Base-by-base conservation (phyloP, 2,329 filamentous ascomycete species). In the Aspergillus pseudonomiae region DNA sequence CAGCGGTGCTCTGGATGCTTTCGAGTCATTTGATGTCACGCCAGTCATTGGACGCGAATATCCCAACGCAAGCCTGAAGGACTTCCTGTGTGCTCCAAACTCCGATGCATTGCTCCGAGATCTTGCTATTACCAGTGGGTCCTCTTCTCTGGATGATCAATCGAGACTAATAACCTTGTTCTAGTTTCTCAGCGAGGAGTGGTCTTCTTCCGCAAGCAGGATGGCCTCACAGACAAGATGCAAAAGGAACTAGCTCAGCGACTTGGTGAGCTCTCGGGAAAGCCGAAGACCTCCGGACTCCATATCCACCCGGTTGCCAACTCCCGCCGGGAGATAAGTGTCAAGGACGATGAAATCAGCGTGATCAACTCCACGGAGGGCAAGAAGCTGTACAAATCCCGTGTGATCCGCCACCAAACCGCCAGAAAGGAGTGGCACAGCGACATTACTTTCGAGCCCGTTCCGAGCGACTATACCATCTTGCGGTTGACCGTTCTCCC, bases 131-230 rank as follows among this genome's bases (percentile, higher is more conserved):
- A 78, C 74, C 3, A 67, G 76, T 78, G 39, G 59, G 63, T 55
- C 28, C 4, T 46, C 9, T 24, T 34, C 2, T 21, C 26, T 45
- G 2, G 26, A 7, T 10, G 21, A 32, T 16, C 14, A 36, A 2
- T 36, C 10, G 0, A 36, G 34, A 36, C 34, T 36, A 36, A 12
- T 36, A 36, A 36, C 34, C 34, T 14, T 14, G 14, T 9, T 10
- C 24, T 52, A 83, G 83, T 85, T 55, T 85, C 83, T 3, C 80
- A 84, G 64, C 78, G 83, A 9, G 83, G 84, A 1, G 83, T 86
- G 0, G 80, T 85, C 26, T 85, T 86, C 74, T 85, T 85, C 75
- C 81, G 83, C 52, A 79, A 80, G 53, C 84, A 86, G 65, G 77
- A 82, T 67, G 77, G 79, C 45, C 75, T 86, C 19, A 79, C 77